Conservation (phyloP, 2,329 filamentous ascomycete species). For the Cladorrhinum sp. region DNA sequence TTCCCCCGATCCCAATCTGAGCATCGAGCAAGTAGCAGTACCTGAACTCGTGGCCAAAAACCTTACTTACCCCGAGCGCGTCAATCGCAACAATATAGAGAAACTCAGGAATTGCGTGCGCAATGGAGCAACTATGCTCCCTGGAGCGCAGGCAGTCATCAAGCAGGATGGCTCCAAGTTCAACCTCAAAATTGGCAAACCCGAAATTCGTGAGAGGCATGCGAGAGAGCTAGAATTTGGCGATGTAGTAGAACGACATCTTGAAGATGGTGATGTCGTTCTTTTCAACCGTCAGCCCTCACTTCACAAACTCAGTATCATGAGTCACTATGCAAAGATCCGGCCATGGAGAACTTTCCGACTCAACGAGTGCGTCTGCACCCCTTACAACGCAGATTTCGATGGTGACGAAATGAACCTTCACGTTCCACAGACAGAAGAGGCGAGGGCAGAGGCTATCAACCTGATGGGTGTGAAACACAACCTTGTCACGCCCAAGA, state of each 20-base stretch:
- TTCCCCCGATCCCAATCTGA: conserved; percentile 90
- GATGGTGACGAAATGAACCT: conserved; percentile 99
- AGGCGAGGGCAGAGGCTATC: conserved; percentile 90
- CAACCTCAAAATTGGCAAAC: conserved; percentile 70
- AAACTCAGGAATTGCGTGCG: conserved; percentile 72
- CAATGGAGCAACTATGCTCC: conserved; percentile 76
- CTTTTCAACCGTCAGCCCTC: conserved; percentile 98
- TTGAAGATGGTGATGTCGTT: conserved; percentile 93
- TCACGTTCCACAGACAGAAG: conserved; percentile 96
- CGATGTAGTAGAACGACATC: conserved; percentile 88
- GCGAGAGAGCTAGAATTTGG: conserved; percentile 75
- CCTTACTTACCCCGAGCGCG: conserved; percentile 89
- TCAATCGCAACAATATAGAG: conserved; percentile 78
- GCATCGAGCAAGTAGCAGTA: conserved; percentile 90
- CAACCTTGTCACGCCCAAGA: conserved; percentile 93
- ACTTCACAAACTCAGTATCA: conserved; percentile 96
- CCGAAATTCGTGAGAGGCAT: conserved; percentile 52
- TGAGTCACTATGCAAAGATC: conserved; percentile 90
- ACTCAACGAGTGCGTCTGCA: conserved; percentile 96
- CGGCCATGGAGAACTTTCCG: conserved; percentile 94
- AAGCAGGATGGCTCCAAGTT: conserved; percentile 70
- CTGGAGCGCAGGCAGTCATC: conserved; percentile 79
- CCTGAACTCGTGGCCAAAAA: conserved; percentile 92
- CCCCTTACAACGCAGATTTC: conserved; percentile 98
- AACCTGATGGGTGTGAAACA: conserved; percentile 97